A percentile compares a stretch with the other conserved stretches of the same genome.
Conservation (phyloP, 75 land plant species). For the Cryptomeria japonica region DNA sequence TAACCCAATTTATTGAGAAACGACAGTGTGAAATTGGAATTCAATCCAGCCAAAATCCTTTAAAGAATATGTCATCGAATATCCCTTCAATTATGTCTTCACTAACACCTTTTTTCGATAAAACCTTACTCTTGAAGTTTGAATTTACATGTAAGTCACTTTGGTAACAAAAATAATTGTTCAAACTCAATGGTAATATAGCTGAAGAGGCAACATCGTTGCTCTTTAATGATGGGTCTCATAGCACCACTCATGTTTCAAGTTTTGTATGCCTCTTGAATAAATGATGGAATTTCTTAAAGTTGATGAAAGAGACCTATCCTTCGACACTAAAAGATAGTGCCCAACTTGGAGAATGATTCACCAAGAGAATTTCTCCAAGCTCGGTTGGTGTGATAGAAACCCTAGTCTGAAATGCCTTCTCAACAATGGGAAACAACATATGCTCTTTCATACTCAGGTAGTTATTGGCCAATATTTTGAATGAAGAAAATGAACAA, state of each 20-base stretch:
- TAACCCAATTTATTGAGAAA: not conserved
- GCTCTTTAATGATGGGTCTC: not conserved
- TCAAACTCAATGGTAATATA: not conserved
- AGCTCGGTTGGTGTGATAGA: conserved; percentile 60
- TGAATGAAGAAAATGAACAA: conserved; percentile 64
- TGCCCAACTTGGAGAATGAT: conserved; percentile 61
- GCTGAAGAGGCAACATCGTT: not conserved
- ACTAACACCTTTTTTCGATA: not conserved
- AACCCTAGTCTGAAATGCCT: conserved; percentile 48
- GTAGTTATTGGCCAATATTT: conserved; percentile 61
- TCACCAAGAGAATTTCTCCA: conserved; percentile 60
- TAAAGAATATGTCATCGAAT: not conserved
- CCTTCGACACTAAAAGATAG: conserved; percentile 10
- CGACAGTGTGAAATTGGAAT: not conserved
- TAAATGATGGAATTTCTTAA: conserved; percentile 6
- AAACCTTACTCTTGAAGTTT: not conserved
- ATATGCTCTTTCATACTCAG: conserved; percentile 64
- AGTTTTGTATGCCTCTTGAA: not conserved
- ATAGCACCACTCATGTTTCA: not conserved
- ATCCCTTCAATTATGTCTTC: not conserved
- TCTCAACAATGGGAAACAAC: conserved; percentile 59
- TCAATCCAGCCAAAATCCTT: not conserved
- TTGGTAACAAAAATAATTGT: not conserved
- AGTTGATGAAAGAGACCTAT: conserved; percentile 8
- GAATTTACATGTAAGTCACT: not conserved